Conservation (phyloP, 2,329 filamentous ascomycete species). For the Spiromastix sp. region DNA sequence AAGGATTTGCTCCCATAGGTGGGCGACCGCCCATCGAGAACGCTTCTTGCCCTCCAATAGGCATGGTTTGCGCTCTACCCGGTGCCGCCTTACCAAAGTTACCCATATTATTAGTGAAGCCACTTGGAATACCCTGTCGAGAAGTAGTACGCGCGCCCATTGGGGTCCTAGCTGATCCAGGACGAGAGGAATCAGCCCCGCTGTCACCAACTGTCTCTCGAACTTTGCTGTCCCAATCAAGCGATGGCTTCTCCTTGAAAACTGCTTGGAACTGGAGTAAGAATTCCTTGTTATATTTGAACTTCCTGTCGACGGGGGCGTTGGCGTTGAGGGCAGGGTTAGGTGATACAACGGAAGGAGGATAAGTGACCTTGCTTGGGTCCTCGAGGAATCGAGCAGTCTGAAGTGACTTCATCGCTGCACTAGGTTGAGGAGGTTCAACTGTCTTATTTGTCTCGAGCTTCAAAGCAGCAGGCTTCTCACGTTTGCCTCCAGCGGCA, state of each 20-base stretch:
- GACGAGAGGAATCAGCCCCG: slow-evolving; percentile 51
- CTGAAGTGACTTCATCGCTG: slow-evolving; percentile 85
- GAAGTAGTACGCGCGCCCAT: slow-evolving; percentile 43
- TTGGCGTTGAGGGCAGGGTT: slow-evolving; percentile 77
- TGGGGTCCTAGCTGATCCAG: slow-evolving; percentile 23
- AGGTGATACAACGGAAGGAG: slow-evolving; percentile 71
- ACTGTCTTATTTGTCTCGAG: slow-evolving; percentile 76
- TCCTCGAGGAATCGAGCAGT: slow-evolving; percentile 80
- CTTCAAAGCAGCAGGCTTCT: slow-evolving; percentile 82
- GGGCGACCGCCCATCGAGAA: slow-evolving; percentile 51
- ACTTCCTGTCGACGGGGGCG: slow-evolving; percentile 65
- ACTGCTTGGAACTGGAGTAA: slow-evolving; percentile 91
- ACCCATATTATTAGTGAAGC: slow-evolving; percentile 53
- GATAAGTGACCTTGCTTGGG: slow-evolving; percentile 70
- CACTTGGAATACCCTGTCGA: slow-evolving; percentile 41
- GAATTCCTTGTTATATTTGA: slow-evolving; percentile 94
- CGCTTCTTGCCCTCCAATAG: slow-evolving; percentile 61
- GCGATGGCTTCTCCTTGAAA: slow-evolving; percentile 90
- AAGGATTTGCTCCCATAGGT: slow-evolving; percentile 37
- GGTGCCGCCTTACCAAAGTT: slow-evolving; percentile 44
- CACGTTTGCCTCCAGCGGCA: slow-evolving; percentile 50
- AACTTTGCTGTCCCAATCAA: slow-evolving; percentile 86
- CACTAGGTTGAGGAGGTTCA: slow-evolving; percentile 85
- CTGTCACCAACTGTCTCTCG: slow-evolving; percentile 73
- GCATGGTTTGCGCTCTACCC: slow-evolving; percentile 53